Conservation (phyloP, 2,329 filamentous ascomycete species). For the Aureobasidium vineae region DNA sequence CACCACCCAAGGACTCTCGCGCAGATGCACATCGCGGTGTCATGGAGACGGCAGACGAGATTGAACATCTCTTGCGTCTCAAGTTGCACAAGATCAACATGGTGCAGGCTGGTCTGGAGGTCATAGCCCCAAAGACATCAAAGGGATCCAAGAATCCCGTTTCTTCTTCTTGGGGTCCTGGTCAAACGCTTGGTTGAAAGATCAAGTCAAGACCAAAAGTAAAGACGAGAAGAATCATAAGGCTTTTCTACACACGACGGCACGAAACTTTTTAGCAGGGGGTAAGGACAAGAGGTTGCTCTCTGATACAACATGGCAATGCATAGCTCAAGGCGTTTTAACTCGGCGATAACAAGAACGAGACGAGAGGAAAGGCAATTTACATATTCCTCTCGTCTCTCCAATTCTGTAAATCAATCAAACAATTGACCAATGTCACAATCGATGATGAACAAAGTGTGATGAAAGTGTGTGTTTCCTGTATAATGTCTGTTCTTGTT, state of each 20-base stretch:
- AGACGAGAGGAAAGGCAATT: neutral
- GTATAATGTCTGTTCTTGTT: neutral
- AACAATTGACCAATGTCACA: neutral
- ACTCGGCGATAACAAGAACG: neutral
- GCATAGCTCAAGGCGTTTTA: slow-evolving; percentile 23
- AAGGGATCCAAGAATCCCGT: slow-evolving; percentile 20
- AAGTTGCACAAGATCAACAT: slow-evolving; percentile 77
- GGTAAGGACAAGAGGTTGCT: neutral
- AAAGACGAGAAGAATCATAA: neutral
- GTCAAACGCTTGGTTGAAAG: neutral
- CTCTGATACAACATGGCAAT: slow-evolving; percentile 5
- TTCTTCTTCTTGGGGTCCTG: slow-evolving; percentile 10
- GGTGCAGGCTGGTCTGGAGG: slow-evolving; percentile 69
- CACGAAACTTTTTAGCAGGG: neutral
- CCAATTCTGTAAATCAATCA: neutral
- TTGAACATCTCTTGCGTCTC: slow-evolving; percentile 72
- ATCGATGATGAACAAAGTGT: neutral
- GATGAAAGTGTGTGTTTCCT: neutral
- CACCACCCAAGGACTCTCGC: slow-evolving; percentile 65
- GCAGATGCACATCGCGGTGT: slow-evolving; percentile 67
- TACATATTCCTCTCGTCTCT: neutral
- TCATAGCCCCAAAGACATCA: slow-evolving; percentile 28
- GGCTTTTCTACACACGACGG: neutral
- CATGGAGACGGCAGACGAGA: slow-evolving; percentile 65
- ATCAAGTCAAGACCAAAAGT: neutral